Base-by-base conservation (phyloP, 73 alveolate genomes). In the Chromera velia region DNA sequence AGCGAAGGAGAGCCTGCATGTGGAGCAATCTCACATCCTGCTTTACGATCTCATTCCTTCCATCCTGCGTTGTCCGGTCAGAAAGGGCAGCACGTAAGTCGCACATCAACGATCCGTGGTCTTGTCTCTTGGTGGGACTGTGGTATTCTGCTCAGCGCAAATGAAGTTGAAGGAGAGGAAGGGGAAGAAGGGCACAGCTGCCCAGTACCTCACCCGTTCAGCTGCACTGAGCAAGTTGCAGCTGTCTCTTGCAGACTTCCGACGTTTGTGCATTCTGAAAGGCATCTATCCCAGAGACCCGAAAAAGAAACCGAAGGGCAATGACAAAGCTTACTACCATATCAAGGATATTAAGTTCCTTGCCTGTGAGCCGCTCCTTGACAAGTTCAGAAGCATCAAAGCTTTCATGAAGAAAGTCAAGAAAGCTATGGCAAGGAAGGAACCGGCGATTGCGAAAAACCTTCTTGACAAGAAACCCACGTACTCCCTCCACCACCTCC, bases 251-350 rank as follows among this genome's bases (percentile, higher is more conserved):
- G 85, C 85, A 7, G 85, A 78, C 46, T 78, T 78, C 65, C 85
- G 85, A 4, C 34, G 47, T 45, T 72, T 78, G 45, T 78, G 85
- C 65, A 78, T 78, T 34, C 64, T 78, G 79, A 78, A 78, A 72
- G 85, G 99, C 4, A 88, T 97, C 71, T 97, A 93, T 80, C 99
- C 99, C 34, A 87, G 98, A 80, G 99, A 97, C 55, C 99, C 99
- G 34, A 94, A 91, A 91, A 91, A 91, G 91, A 93, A 94, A 93
- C 90, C 94, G 80, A 93, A 96, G 82, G 98, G 98, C 88, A 84
- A 90, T 30, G 92, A 93, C 89, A 97, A 96, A 85, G 94, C 99
- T 31, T 97, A 95, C 88, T 97, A 97, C 77, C 98, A 91, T 83
- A 80, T 47, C 64, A 97, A 94, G 81, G 99, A 97, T 76, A 87